Evolutionary conservation across 352 stramenopile species (phyloP), one percentile per base, ranked within the genome.

Genomic region (Phytophthora constricta): DNA sequence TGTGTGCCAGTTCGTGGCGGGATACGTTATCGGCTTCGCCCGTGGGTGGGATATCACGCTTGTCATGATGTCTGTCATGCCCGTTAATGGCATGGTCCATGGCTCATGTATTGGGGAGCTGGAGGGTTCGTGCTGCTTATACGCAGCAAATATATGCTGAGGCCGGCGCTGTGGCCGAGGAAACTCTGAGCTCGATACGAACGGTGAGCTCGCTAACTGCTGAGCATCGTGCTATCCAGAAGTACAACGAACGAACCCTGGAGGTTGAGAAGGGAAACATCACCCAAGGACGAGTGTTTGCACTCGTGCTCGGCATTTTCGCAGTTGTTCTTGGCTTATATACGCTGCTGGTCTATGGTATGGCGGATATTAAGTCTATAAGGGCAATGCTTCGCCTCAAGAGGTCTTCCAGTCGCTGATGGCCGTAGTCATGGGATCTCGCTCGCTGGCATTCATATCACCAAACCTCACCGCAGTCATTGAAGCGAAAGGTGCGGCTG

Each of bases 151-250:
- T 87, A 23, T 86, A 88, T 16, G 75, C 77, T 0, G 72, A 85
- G 27, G 80, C 77, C 1, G 78, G 78, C 4, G 77, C 77, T 5
- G 64, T 89, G 20, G 82, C 80, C 4, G 82, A 90, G 48, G 82
- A 90, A 33, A 90, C 80, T 9, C 54, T 90, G 16, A 65, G 75
- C 41, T 74, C 77, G n/a, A 90, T 90, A 26, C 82, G 79, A 55
- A 90, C 81, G 2, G 70, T 78, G 22, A 65, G 52, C 13, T 78
- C 70, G 2, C 39, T 73, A 7, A 78, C 68, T 51, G 65, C 58
- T 14, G 65, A 77, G 47, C 64, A n/a, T 14, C 55, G 50, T 8
- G 64, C 57, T 9, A 59, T 72, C 11, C 33, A 54, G 0, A 84
- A 72, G 46, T 72, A 63, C 51, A 68, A 55, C 23, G 53, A 62